phyloP scores from a whole-genome alignment of 805 yeast genomes.

The Zygosaccharomyces gambellarensis region DNA sequence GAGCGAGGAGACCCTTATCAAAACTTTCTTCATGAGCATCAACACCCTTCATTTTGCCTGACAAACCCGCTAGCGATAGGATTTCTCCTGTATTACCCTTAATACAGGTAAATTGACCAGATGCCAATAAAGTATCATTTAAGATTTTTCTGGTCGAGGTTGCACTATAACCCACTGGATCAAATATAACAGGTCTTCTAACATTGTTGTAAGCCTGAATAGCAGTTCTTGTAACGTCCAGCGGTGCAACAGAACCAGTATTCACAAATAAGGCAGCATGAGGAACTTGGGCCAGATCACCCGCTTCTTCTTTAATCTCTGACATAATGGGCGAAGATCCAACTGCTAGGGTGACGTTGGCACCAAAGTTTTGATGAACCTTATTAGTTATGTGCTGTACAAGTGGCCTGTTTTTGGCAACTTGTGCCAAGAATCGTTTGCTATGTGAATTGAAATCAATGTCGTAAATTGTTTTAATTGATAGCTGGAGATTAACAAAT shows the following conservation, averaged over 20 bases:
- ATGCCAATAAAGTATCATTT: conserved; percentile 46
- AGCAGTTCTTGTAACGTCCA: conserved; percentile 47
- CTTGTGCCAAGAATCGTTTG: conserved; percentile 22
- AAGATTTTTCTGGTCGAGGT: conserved; percentile 50
- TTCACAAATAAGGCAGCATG: conserved; percentile 58
- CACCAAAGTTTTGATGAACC: conserved; percentile 85
- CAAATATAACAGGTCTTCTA: conserved; percentile 66
- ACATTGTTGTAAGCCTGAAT: conserved; percentile 50
- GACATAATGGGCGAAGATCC: conserved; percentile 92
- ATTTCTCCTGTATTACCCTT: conserved; percentile 90
- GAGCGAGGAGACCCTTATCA: conserved; percentile 29
- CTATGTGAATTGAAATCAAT: not conserved
- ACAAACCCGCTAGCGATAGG: conserved; percentile 48
- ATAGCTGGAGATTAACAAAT: conserved; percentile 12
- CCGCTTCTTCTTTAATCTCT: conserved; percentile 61
- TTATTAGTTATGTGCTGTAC: conserved; percentile 84
- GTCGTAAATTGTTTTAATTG: not conserved
- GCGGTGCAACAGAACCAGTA: conserved; percentile 63
- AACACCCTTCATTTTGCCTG: conserved; percentile 62
- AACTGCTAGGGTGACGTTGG: conserved; percentile 76
- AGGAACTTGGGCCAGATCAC: conserved; percentile 56
- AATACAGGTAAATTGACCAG: conserved; percentile 59
- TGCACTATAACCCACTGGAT: conserved; percentile 94
- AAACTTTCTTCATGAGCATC: conserved; percentile 41
- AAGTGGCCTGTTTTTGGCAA: conserved; percentile 45